A percentile compares a stretch with the other conserved stretches of the same genome.
These are phyloP conservation scores for Alternaria arborescens DNA, from an alignment of 2,329 filamentous ascomycete genomes.

Conservation along the genomic window DNA sequence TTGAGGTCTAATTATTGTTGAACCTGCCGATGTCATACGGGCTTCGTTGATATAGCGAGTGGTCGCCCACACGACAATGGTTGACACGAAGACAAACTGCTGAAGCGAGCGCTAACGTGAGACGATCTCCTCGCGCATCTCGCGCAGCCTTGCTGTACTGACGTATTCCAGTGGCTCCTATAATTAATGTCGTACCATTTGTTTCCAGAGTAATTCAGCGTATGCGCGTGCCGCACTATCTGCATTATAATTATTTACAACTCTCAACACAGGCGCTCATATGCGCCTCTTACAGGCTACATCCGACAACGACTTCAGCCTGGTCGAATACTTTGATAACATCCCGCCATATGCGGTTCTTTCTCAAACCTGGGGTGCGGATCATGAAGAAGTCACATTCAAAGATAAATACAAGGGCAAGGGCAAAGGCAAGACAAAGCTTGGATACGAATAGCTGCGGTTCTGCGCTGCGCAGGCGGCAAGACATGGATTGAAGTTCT, in stretches of 20 bases:
- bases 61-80: no score
- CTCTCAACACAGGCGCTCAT: not conserved
- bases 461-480: conserved; percentile 4
- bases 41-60: no score
- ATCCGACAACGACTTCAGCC: not conserved
- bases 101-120: no score
- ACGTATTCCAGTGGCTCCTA: not conserved
- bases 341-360: conserved; percentile 10
- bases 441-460: not conserved
- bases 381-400: conserved; percentile 7
- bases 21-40: no score
- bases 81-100: not conserved
- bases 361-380: conserved; percentile 12
- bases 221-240: no score
- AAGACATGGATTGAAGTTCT: not conserved
- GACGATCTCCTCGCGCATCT: not conserved
- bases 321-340: not conserved
- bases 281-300: not conserved
- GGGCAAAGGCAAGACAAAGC: not conserved
- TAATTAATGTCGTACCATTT: no score
- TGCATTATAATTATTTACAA: no score
- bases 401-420: conserved; percentile 1
- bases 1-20: no score
- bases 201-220: no score
- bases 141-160: not conserved